A percentile compares a stretch with the other conserved stretches of the same genome.
Conservation (phyloP, 768 basidiomycete genomes). For the Agaricus sinodeliciosus region DNA sequence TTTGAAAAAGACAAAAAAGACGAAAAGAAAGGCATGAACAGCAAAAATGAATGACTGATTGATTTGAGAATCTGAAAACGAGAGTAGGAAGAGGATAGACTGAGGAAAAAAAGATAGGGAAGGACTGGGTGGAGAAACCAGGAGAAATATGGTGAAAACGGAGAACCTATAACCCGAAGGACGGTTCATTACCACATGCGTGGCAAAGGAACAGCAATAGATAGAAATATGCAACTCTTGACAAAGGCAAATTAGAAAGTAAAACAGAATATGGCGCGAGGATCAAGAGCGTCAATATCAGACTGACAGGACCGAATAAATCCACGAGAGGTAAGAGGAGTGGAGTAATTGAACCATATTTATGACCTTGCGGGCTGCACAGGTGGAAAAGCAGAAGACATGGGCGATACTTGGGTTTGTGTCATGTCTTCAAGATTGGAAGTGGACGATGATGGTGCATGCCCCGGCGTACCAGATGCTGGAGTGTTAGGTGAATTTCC, state of each 20-base stretch:
- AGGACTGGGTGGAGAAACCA: constrained; percentile 3
- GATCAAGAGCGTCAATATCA: too few species aligned
- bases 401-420: constrained; percentile 60
- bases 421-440: constrained; percentile 29
- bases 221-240: constrained; percentile 9
- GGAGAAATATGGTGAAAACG: constrained; percentile 1
- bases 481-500: constrained; percentile 41
- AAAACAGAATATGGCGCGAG: not conserved
- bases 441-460: constrained; percentile 18
- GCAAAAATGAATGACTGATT: not conserved
- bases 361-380: constrained; percentile 25
- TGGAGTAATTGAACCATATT: constrained; percentile 6
- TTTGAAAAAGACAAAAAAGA: too few species aligned
- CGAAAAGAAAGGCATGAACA: not conserved
- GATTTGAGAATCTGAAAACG: not conserved
- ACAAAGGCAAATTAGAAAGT: not conserved
- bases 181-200: not conserved
- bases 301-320: not conserved
- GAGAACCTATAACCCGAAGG: not conserved
- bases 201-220: constrained; percentile 4
- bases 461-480: constrained; percentile 28
- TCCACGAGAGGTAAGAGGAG: not conserved
- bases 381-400: constrained; percentile 78
- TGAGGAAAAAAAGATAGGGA: not conserved
- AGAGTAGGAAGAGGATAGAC: not conserved